Evolutionary conservation across 139 green algal genomes (phyloP), one percentile per base, ranked within the genome.

Genomic region (Microglena sp.): DNA sequence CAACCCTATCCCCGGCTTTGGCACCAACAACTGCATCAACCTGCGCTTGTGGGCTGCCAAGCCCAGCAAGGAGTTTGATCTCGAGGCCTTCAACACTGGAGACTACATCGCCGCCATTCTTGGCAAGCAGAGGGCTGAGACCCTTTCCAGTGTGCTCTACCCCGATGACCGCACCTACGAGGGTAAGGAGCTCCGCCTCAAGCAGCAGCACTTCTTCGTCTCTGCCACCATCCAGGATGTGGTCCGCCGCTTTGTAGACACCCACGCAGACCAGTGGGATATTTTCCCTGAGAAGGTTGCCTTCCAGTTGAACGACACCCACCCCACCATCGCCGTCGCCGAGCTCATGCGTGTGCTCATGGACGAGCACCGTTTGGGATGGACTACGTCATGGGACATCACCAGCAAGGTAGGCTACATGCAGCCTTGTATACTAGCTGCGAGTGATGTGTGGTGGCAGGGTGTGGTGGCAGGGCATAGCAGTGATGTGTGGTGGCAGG

Each of bases 191-290:
- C 82, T 99, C 74, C 86, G 94, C 34, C 85, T 99, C 27, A 97
- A 97, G 79, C 94, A 99, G 83, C 94, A 99, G 85, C 88, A 96
- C 85, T 99, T 99, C 82, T 97, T 99, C 71, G 89, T 96, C 45
- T 90, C 74, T 15, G 91, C 93, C 44, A 96, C 93, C 5, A 82
- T 98, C 54, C 93, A 96, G 84, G 92, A 97, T 70, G 82, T 93
- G 3, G 61, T 98, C 30, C 74, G 85, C 28, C 81, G 89, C 27
- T 96, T 83, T 78, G 86, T 86, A 59, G 83, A 91, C 54, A 50
- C 33, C 2, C 86, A 95, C 73, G 40, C 60, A 40, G 35, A n/a
- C 6, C 4, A 65, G 5, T 65, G 58, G 58, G 34, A 65, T 6
- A 18, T 55, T 6, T 65, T 65, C 46, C 64, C 87, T 18, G 75